phyloP scores from a whole-genome alignment of 2,329 filamentous ascomycete genomes.

The Emergomyces orientalis region DNA sequence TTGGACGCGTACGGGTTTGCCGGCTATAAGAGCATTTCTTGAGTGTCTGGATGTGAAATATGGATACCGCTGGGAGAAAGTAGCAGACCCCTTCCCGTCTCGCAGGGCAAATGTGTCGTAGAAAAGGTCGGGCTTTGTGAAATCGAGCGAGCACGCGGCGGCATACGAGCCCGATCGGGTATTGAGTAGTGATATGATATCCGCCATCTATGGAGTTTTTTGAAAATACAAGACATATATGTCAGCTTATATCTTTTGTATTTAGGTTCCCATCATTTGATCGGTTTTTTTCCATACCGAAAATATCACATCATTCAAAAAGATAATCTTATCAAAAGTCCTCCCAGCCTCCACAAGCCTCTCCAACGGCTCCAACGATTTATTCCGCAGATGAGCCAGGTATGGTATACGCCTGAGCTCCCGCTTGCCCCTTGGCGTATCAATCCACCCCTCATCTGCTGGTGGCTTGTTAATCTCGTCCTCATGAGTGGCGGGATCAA shows the following conservation, averaged over 20 bases:
- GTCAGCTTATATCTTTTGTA: no score
- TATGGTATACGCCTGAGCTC: conserved; percentile 61
- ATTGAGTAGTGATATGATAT: conserved; percentile 48
- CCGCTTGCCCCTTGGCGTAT: conserved; percentile 44
- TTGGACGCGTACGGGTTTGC: conserved; percentile 12
- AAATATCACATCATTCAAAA: conserved; percentile 45
- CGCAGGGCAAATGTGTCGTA: conserved; percentile 68
- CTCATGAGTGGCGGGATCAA: conserved; percentile 51
- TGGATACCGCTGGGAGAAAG: conserved; percentile 58
- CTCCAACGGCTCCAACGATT: conserved; percentile 50
- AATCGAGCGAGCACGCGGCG: conserved; percentile 63
- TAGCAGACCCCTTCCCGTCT: conserved; percentile 54
- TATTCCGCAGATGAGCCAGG: conserved; percentile 55
- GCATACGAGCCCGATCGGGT: conserved; percentile 53
- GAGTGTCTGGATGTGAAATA: conserved; percentile 31
- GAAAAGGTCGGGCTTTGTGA: conserved; percentile 55
- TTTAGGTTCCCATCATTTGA: no score
- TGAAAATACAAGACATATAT: no score
- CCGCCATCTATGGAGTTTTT: conserved; percentile 32
- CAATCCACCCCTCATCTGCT: conserved; percentile 52
- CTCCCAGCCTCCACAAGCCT: conserved; percentile 43
- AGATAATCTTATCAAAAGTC: conserved; percentile 51
- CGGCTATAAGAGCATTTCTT: conserved; percentile 12
- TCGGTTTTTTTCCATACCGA: conserved; percentile 21
- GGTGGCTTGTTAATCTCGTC: conserved; percentile 45